Evolutionary conservation across 768 basidiomycete species (phyloP).

Genomic region (Auriscalpium orientale): DNA sequence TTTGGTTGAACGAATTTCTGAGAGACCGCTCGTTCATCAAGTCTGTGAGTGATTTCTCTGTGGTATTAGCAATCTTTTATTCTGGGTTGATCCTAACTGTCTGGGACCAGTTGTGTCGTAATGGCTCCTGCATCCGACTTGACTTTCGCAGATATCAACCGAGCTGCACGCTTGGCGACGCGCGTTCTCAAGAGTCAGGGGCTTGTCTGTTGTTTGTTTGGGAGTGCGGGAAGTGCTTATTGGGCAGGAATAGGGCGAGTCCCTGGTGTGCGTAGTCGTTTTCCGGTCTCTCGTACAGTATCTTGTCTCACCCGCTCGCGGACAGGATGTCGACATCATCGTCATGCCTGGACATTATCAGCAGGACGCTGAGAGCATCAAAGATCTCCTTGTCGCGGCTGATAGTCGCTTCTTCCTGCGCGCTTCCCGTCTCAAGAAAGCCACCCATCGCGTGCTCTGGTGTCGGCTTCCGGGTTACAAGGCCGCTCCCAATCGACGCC

Average conservation of each 20-base stretch:
- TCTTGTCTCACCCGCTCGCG: too few species aligned
- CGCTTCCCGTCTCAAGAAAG: not conserved
- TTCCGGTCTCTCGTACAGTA: too few species aligned
- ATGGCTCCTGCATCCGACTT: too few species aligned
- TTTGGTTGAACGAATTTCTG: too few species aligned
- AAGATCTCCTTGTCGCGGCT: not conserved
- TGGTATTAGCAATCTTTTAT: too few species aligned
- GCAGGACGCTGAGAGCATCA: not conserved
- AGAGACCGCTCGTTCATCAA: too few species aligned
- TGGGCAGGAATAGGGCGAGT: slow-evolving; percentile 1
- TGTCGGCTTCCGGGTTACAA: not conserved
- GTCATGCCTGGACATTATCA: not conserved
- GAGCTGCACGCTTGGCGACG: not conserved
- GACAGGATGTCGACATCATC: not conserved
- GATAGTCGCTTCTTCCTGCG: not conserved
- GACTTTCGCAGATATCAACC: too few species aligned
- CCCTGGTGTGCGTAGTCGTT: not conserved
- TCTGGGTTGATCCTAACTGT: too few species aligned
- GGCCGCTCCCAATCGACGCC: not conserved
- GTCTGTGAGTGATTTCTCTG: too few species aligned
- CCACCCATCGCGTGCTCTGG: not conserved
- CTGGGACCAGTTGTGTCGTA: too few species aligned
- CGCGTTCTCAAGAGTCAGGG: not conserved
- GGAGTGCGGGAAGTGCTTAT: not conserved
- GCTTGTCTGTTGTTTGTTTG: slow-evolving; percentile 1